These are phyloP conservation scores for Cercophora sp. DNA, from an alignment of 495 filamentous ascomycete species.

Conservation along the genomic window DNA sequence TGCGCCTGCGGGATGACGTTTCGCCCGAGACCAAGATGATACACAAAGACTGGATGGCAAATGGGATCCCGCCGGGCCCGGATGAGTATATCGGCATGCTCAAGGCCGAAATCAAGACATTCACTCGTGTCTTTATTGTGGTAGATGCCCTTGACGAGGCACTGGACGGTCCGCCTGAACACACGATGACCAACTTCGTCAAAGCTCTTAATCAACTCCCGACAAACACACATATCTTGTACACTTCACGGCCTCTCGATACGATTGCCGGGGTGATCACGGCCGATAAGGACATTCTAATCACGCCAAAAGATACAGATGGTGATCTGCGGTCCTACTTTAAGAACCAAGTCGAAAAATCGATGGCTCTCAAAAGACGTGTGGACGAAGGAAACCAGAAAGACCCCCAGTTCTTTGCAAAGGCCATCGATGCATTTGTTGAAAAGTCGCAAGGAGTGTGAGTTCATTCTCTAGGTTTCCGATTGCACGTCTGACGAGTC, in stretches of 20 bases:
- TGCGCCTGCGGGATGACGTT: not conserved
- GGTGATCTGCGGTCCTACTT: not conserved
- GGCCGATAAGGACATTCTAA: not conserved
- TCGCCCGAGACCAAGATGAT: not conserved
- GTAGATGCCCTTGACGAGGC: not conserved
- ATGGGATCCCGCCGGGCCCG: not conserved
- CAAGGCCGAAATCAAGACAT: not conserved
- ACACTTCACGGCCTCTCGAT: not conserved
- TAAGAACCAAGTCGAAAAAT: not conserved
- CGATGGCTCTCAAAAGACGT: not conserved
- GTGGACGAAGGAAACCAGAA: not conserved
- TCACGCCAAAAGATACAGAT: not conserved
- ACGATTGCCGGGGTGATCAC: not conserved
- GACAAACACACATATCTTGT: not conserved
- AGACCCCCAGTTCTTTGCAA: not conserved
- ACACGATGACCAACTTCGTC: not conserved
- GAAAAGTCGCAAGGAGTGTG: not conserved
- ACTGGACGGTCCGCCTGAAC: not conserved
- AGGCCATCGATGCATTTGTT: not conserved
- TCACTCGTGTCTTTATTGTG: not conserved
- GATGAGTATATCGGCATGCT: not conserved
- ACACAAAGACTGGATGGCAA: not conserved
- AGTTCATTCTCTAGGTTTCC: not conserved
- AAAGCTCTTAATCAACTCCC: not conserved
- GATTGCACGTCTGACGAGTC: not conserved